A percentile compares a stretch with the other conserved stretches of the same genome.
Evolutionary conservation across 2,329 filamentous ascomycete species (phyloP).

Genomic region (Fusarium xylarioides): DNA sequence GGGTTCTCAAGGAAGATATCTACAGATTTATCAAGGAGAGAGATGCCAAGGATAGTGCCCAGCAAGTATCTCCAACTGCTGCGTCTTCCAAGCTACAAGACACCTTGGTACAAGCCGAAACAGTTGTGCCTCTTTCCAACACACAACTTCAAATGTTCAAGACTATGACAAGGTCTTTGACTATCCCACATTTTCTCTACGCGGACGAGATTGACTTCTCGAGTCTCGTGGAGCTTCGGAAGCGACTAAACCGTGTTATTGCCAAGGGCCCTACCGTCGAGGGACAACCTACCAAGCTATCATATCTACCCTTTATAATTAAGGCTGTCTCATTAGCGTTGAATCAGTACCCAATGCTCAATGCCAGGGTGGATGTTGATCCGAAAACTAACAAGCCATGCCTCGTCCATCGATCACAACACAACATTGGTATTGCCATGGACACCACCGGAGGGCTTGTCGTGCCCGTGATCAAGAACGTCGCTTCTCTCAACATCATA

Average conservation of each 20-base stretch:
- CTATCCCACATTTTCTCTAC: slow-evolving; percentile 95
- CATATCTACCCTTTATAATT: slow-evolving; percentile 92
- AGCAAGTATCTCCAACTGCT: slow-evolving; percentile 37
- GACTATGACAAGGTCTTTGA: slow-evolving; percentile 90
- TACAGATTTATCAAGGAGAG: slow-evolving; percentile 71
- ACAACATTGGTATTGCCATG: slow-evolving; percentile 97
- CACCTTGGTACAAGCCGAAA: slow-evolving; percentile 70
- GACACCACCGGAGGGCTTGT: slow-evolving; percentile 89
- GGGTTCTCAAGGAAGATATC: slow-evolving; percentile 93
- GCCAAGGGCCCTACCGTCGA: slow-evolving; percentile 56
- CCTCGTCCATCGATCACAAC: slow-evolving; percentile 80
- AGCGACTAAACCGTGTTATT: slow-evolving; percentile 75
- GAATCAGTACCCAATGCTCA: slow-evolving; percentile 83
- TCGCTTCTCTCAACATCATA: slow-evolving; percentile 78
- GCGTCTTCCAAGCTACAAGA: slow-evolving; percentile 32
- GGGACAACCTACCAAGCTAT: slow-evolving; percentile 70
- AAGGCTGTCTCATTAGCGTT: slow-evolving; percentile 92
- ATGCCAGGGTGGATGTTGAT: slow-evolving; percentile 78
- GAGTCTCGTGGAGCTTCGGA: slow-evolving; percentile 75
- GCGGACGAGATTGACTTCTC: slow-evolving; percentile 89
- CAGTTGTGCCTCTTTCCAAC: slow-evolving; percentile 73
- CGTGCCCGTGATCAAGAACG: slow-evolving; percentile 90
- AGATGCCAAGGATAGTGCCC: slow-evolving; percentile 48
- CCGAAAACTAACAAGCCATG: slow-evolving; percentile 70
- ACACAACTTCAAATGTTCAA: slow-evolving; percentile 97